phyloP scores from a whole-genome alignment of 441 rosid species.

The Melastoma candidum region DNA sequence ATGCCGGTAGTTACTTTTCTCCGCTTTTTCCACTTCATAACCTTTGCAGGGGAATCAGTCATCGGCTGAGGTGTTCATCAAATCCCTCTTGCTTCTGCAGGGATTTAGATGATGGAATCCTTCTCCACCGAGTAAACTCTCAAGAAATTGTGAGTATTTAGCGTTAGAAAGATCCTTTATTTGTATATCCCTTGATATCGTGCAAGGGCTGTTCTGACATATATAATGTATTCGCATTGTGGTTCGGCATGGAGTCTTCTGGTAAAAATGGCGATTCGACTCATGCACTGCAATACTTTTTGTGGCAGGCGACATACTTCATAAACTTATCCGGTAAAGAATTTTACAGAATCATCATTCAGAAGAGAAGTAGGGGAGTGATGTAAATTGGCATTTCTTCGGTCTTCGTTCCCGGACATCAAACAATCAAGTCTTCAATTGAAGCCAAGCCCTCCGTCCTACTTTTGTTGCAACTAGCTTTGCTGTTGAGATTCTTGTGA shows the following conservation, averaged over 20 bases:
- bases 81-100: conserved; percentile 23
- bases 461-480: too few species aligned
- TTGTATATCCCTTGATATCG: too few species aligned
- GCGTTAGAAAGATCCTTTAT: background rate
- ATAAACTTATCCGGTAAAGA: conserved; percentile 37
- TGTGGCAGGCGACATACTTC: conserved; percentile 49
- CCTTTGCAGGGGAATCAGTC: background rate
- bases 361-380: conserved; percentile 31
- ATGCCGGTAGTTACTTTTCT: conserved; percentile 8
- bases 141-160: conserved; percentile 47
- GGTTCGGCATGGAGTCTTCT: background rate
- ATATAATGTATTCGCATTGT: background rate
- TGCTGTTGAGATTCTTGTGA: too few species aligned
- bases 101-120: conserved; percentile 49
- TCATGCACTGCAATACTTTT: conserved; percentile 2
- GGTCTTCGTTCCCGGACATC: too few species aligned
- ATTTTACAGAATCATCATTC: conserved; percentile 26
- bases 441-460: too few species aligned
- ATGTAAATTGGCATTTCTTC: conserved; percentile 24
- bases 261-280: background rate
- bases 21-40: background rate
- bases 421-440: too few species aligned
- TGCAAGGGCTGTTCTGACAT: too few species aligned
- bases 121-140: conserved; percentile 59
- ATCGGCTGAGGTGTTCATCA: background rate